Percentiles rank a stretch among this genome's conserved stretches.
These are phyloP conservation scores for Trebouxia sp. DNA, from an alignment of 139 green algal genomes.

Conservation along the genomic window DNA sequence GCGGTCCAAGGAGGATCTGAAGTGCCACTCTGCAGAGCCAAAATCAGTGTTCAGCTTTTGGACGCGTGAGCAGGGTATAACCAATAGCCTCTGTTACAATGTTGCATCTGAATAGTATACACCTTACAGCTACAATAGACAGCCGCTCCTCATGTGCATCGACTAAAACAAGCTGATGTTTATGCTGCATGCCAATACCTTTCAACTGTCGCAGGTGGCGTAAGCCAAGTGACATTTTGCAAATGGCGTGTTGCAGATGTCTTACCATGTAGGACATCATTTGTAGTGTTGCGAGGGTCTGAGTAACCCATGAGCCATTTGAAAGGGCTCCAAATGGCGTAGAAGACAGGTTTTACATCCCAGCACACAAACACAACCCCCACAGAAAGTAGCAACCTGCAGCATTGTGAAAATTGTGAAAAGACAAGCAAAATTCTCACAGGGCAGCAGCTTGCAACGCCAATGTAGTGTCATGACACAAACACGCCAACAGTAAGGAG, in stretches of 20 bases:
- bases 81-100: not conserved
- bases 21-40: slow-evolving; percentile 82
- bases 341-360: slow-evolving; percentile 91
- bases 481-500: no score
- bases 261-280: slow-evolving; percentile 81
- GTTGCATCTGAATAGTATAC: no score
- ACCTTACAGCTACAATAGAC: no score
- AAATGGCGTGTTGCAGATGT: not conserved
- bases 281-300: slow-evolving; percentile 76
- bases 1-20: slow-evolving; percentile 90
- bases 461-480: no score
- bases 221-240: not conserved
- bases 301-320: slow-evolving; percentile 80
- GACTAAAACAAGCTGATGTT: not conserved
- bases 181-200: no score
- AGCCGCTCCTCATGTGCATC: not conserved
- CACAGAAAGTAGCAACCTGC: slow-evolving; percentile 59
- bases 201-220: no score
- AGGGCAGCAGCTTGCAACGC: no score
- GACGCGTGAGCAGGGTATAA: not conserved
- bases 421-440: no score
- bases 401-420: slow-evolving; percentile 8
- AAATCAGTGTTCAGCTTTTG: not conserved
- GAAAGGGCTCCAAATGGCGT: slow-evolving; percentile 85
- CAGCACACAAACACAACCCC: slow-evolving; percentile 75